These are phyloP conservation scores for Zygoascus biomembranicola DNA, from an alignment of 805 yeast genomes.

Conservation along the genomic window DNA sequence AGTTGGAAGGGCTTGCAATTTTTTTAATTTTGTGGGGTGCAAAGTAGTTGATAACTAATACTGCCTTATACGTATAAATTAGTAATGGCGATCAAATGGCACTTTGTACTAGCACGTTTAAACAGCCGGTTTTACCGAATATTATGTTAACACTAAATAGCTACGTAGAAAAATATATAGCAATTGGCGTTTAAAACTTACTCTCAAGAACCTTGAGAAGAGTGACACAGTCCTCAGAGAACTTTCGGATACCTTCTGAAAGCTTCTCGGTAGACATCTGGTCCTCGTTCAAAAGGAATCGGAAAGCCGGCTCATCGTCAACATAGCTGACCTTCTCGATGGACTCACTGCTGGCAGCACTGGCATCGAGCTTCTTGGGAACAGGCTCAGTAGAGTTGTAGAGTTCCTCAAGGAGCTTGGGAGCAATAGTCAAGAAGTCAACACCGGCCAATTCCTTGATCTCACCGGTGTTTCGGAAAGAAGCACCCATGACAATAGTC, in stretches of 20 bases:
- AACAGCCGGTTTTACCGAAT: too few relatives aligned
- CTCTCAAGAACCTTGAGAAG: constrained; percentile 37
- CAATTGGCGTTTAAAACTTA: constrained; percentile 8
- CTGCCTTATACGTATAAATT: too few relatives aligned
- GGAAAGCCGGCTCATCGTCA: constrained; percentile 82
- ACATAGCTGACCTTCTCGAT: constrained; percentile 69
- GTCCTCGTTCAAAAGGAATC: constrained; percentile 87
- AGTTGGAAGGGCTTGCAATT: too few relatives aligned
- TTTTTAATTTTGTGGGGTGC: too few relatives aligned
- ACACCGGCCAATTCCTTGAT: constrained; percentile 95
- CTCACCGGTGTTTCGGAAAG: constrained; percentile 96
- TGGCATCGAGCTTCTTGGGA: constrained; percentile 73
- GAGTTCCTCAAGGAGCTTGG: constrained; percentile 83
- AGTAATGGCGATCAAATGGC: too few relatives aligned
- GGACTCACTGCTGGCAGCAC: constrained; percentile 46
- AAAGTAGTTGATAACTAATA: too few relatives aligned
- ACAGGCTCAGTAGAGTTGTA: constrained; percentile 67
- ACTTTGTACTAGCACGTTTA: too few relatives aligned
- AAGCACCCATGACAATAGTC: constrained; percentile 99
- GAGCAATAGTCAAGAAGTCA: constrained; percentile 93
- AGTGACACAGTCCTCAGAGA: constrained; percentile 86
- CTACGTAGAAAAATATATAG: not conserved
- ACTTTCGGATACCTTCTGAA: constrained; percentile 95
- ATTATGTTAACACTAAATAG: not conserved
- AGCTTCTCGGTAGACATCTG: constrained; percentile 98